phyloP scores from a whole-genome alignment of 176 grass and related monocot genomes.

The Juncus effusus region DNA sequence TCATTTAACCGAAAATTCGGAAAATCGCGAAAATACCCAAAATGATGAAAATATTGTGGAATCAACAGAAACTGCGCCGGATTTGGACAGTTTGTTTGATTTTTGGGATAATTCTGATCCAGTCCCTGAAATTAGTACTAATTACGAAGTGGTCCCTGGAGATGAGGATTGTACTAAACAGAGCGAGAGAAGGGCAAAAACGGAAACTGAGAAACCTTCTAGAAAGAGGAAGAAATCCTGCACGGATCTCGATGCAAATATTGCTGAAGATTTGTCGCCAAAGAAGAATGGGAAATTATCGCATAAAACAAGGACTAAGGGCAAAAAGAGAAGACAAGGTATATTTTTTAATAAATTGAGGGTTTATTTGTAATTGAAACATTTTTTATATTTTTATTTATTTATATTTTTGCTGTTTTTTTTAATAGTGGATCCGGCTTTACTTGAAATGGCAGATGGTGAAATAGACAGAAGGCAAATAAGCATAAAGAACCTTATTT shows the following conservation, averaged over 20 bases:
- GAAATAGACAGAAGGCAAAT: constrained; percentile 22
- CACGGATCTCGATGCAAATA: constrained; percentile 13
- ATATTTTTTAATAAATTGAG: not conserved
- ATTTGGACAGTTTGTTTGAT: constrained; percentile 4
- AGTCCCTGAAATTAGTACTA: not conserved
- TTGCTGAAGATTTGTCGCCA: not conserved
- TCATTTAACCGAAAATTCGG: constrained; percentile 10
- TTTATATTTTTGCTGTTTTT: not conserved
- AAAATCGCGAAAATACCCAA: not conserved
- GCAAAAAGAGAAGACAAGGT: constrained; percentile 28
- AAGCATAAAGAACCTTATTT: constrained; percentile 32
- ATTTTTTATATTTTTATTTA: not conserved
- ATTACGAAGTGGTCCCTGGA: not conserved
- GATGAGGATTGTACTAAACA: not conserved
- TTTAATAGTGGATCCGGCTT: constrained; percentile 14
- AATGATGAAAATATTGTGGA: not conserved
- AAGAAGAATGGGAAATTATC: constrained; percentile 16
- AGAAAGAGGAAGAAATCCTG: constrained; percentile 1
- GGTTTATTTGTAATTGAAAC: not conserved
- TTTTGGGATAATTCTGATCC: constrained; percentile 17
- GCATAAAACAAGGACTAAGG: constrained; percentile 17
- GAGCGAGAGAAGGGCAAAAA: not conserved
- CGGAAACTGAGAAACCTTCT: constrained; percentile 1
- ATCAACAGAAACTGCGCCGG: constrained; percentile 7
- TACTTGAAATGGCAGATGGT: constrained; percentile 15